Evolutionary conservation across 805 yeast genomes (phyloP).

Genomic region (Yarrowia bubula): DNA sequence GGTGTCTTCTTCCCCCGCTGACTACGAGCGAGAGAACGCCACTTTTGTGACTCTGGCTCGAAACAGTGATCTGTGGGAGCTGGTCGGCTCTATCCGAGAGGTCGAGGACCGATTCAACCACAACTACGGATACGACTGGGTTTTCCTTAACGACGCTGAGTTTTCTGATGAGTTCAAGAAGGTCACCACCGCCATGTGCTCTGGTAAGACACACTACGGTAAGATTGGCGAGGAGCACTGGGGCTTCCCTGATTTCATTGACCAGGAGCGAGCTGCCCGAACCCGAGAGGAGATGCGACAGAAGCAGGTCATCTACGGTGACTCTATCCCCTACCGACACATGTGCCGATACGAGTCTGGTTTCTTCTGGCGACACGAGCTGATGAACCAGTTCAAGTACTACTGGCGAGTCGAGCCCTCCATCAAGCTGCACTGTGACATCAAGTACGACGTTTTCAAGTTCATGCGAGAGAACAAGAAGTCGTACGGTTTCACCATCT

Average conservation of each 20-base stretch:
- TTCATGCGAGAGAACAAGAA: constrained; percentile 74
- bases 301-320: constrained; percentile 68
- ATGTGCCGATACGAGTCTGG: constrained; percentile 91
- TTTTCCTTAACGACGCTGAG: constrained; percentile 77
- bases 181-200: constrained; percentile 51
- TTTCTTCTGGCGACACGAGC: constrained; percentile 70
- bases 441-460: constrained; percentile 75
- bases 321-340: constrained; percentile 72
- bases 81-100: constrained; percentile 60
- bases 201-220: constrained; percentile 73
- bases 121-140: constrained; percentile 84
- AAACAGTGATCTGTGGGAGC: constrained; percentile 58
- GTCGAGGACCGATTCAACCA: constrained; percentile 80
- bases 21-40: constrained; percentile 41
- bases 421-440: constrained; percentile 68
- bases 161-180: constrained; percentile 69
- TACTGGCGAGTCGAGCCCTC: constrained; percentile 95
- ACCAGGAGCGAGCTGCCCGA: constrained; percentile 63
- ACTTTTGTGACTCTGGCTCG: constrained; percentile 61
- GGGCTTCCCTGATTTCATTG: constrained; percentile 82
- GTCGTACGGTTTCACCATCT: constrained; percentile 72
- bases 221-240: constrained; percentile 74
- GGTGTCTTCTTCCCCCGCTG: constrained; percentile 19
- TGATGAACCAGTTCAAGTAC: constrained; percentile 69
- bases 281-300: constrained; percentile 57